Conservation (phyloP, 352 stramenopile species). For the Globisporangium apiculatum region DNA sequence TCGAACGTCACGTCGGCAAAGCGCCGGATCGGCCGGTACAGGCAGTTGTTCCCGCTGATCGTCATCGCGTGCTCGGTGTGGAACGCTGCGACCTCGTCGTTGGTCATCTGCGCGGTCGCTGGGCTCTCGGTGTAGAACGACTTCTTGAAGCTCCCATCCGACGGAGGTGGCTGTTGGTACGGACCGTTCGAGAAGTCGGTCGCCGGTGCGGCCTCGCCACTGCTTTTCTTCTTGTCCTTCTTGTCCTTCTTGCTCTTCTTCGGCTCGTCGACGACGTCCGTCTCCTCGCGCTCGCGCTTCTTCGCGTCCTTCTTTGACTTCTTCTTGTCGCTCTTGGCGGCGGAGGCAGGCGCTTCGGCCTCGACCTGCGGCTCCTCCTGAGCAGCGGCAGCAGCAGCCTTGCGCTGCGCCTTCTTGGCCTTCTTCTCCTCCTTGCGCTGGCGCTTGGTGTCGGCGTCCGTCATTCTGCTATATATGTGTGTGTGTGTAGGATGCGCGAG, state of each 20-base stretch:
- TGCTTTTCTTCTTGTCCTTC: constrained; percentile 17
- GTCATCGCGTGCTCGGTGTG: constrained; percentile 83
- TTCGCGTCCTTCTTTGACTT: constrained; percentile 32
- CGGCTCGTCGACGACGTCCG: background rate
- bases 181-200: constrained; percentile 62
- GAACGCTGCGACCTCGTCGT: constrained; percentile 79
- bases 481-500: background rate
- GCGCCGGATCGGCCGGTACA: constrained; percentile 78
- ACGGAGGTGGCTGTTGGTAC: constrained; percentile 61
- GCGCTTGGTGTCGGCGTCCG: constrained; percentile 22
- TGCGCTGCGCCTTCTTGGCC: constrained; percentile 30
- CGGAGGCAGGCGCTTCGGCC: constrained; percentile 8
- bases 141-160: constrained; percentile 76
- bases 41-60: constrained; percentile 78
- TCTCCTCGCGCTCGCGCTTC: constrained; percentile 20
- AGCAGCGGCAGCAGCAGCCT: constrained; percentile 28
- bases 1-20: constrained; percentile 70
- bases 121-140: constrained; percentile 78
- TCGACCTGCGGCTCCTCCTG: constrained; percentile 12
- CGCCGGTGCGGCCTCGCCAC: constrained; percentile 12
- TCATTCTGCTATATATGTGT: constrained; percentile 1
- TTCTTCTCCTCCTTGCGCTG: constrained; percentile 29
- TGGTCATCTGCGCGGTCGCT: constrained; percentile 62
- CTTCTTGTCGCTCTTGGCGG: constrained; percentile 19
- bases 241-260: constrained; percentile 46